Percentiles rank a stretch among this genome's conserved stretches.
phyloP scores from a whole-genome alignment of 179 eudicot genomes.

The Nepenthes alata region DNA sequence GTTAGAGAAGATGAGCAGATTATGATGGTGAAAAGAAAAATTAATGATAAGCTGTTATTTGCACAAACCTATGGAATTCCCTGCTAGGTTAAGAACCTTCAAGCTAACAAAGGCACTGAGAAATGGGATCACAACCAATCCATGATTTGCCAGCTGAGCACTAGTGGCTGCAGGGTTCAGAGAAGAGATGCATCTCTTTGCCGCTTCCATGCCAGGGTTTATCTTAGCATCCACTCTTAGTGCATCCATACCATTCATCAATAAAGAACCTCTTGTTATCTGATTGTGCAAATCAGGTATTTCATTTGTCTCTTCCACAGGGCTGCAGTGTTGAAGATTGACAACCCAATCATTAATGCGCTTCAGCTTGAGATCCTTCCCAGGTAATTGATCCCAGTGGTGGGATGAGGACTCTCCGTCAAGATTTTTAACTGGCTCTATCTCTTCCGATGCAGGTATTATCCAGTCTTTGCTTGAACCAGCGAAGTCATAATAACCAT shows the following conservation, averaged over 20 bases:
- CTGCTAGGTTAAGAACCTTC: conserved; percentile 72
- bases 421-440: conserved; percentile 12
- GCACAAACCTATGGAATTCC: conserved; percentile 74
- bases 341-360: conserved; percentile 76
- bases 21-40: not conserved
- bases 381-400: conserved; percentile 29
- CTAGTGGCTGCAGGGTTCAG: conserved; percentile 46
- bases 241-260: conserved; percentile 20
- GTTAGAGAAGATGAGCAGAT: not conserved
- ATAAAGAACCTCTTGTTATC: conserved; percentile 10
- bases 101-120: conserved; percentile 78
- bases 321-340: conserved; percentile 56
- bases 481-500: conserved; percentile 42
- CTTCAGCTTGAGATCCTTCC: conserved; percentile 45
- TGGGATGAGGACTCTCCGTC: conserved; percentile 30
- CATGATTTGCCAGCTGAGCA: conserved; percentile 79
- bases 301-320: conserved; percentile 43
- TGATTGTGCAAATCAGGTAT: conserved; percentile 12
- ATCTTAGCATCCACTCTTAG: conserved; percentile 29
- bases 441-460: conserved; percentile 45
- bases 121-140: conserved; percentile 73
- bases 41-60: not conserved
- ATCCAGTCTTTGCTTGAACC: conserved; percentile 81
- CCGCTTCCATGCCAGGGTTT: conserved; percentile 63
- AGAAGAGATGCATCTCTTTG: conserved; percentile 69